A percentile compares a stretch with the other conserved stretches of the same genome.
These are phyloP conservation scores for Cytospora piceicola DNA, from an alignment of 2,329 filamentous ascomycete species.

Conservation along the genomic window DNA sequence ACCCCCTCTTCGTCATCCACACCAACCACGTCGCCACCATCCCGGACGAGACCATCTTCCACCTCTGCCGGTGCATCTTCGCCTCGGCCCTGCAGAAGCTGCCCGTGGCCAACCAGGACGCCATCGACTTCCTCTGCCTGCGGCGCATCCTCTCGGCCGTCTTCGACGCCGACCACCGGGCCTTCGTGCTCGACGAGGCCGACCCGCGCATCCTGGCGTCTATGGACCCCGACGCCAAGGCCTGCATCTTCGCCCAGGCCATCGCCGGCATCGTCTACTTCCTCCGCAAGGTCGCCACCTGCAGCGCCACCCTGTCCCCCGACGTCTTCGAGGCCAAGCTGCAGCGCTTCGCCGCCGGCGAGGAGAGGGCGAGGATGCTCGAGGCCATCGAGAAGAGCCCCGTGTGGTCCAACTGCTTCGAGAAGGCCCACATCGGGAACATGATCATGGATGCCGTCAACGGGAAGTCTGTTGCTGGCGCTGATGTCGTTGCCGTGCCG, in stretches of 20 bases:
- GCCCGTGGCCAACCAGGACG: conserved; percentile 28
- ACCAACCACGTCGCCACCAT: conserved; percentile 37
- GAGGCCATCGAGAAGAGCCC: conserved; percentile 39
- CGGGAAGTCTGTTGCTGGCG: conserved; percentile 25
- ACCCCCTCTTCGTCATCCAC: conserved; percentile 36
- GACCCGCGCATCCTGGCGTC: conserved; percentile 35
- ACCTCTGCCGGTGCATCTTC: conserved; percentile 36
- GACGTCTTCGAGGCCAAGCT: conserved; percentile 38
- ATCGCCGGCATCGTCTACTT: conserved; percentile 42
- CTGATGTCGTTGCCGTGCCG: conserved; percentile 18
- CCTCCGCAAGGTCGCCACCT: conserved; percentile 35
- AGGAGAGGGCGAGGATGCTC: conserved; percentile 38
- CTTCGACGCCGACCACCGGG: conserved; percentile 41
- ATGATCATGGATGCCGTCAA: conserved; percentile 40
- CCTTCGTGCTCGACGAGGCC: conserved; percentile 39
- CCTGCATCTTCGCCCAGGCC: conserved; percentile 42
- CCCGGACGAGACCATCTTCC: conserved; percentile 35
- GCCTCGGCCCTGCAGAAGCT: conserved; percentile 35
- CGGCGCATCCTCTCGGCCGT: conserved; percentile 39
- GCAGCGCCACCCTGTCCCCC: conserved; percentile 31
- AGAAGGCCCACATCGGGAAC: conserved; percentile 39
- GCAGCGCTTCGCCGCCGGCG: conserved; percentile 38
- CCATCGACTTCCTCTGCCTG: conserved; percentile 34
- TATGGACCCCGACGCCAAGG: conserved; percentile 41
- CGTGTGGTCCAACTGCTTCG: conserved; percentile 41